These are phyloP conservation scores for Talaromyces liani DNA, from an alignment of 495 filamentous ascomycete species.

Conservation along the genomic window DNA sequence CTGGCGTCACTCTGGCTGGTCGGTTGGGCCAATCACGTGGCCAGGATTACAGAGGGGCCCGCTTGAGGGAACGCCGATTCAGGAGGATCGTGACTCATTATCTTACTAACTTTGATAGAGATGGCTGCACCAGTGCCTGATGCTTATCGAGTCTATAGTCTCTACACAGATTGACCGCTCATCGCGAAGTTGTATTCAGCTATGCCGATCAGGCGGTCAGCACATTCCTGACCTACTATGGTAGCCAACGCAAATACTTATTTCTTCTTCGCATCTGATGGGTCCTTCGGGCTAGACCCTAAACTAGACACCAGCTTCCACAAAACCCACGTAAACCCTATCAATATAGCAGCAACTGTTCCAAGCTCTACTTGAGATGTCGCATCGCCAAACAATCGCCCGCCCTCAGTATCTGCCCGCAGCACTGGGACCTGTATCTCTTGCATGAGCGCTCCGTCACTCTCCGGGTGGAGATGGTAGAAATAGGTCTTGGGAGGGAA, in stretches of 20 bases:
- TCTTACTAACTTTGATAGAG: background rate
- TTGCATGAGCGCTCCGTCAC: slow-evolving; percentile 43
- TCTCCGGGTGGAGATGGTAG: slow-evolving; percentile 68
- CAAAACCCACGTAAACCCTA: slow-evolving; percentile 70
- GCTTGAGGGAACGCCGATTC: background rate
- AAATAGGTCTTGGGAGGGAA: slow-evolving; percentile 79
- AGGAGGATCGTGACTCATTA: slow-evolving; percentile 2
- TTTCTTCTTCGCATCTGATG: background rate
- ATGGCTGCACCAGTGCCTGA: background rate
- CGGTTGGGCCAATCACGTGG: background rate
- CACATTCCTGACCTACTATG: background rate
- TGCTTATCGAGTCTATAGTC: background rate
- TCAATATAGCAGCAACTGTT: slow-evolving; percentile 58
- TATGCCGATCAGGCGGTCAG: background rate
- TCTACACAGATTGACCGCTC: background rate
- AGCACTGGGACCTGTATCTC: slow-evolving; percentile 69
- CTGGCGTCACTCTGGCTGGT: background rate
- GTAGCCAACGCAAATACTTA: background rate
- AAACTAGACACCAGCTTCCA: slow-evolving; percentile 52
- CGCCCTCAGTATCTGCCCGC: slow-evolving; percentile 15
- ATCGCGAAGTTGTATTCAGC: background rate
- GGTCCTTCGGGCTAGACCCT: background rate
- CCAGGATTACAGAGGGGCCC: background rate
- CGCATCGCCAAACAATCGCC: slow-evolving; percentile 36
- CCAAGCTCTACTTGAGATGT: slow-evolving; percentile 58